A percentile compares a stretch with the other conserved stretches of the same genome.
These are phyloP conservation scores for Phalaenopsis equestris DNA, from an alignment of 106 monocot genomes.

Conservation along the genomic window DNA sequence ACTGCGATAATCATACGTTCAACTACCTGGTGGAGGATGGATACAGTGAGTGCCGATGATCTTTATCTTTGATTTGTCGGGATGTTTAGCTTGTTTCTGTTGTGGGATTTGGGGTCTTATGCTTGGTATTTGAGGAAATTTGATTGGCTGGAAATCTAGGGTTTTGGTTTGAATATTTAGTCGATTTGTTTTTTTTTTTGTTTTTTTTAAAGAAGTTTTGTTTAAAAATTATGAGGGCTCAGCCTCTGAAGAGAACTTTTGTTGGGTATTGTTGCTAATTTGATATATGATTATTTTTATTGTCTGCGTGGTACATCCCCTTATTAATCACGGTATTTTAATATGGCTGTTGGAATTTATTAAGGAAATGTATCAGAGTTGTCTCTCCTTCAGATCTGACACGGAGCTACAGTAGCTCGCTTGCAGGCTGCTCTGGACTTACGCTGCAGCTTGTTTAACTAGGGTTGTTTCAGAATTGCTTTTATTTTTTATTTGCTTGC, in stretches of 20 bases:
- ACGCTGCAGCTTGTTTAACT: not conserved
- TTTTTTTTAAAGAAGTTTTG: too few relatives aligned
- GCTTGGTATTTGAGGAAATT: not conserved
- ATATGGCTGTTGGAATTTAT: not conserved
- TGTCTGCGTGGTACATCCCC: not conserved
- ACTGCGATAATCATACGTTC: slow-evolving; percentile 17
- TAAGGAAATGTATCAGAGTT: not conserved
- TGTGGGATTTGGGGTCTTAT: not conserved
- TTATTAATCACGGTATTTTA: not conserved
- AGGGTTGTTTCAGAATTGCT: not conserved
- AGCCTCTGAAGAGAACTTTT: not conserved
- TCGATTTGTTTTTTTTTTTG: not conserved
- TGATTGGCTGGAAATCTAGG: not conserved
- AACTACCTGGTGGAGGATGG: slow-evolving; percentile 21
- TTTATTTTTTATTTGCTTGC: not conserved
- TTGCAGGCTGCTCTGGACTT: not conserved
- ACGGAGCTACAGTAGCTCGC: not conserved
- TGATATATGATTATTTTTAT: not conserved
- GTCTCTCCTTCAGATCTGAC: not conserved
- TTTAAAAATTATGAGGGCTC: too few relatives aligned
- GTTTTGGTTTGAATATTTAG: not conserved
- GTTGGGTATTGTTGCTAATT: not conserved
- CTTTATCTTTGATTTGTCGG: not conserved
- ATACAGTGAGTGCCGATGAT: slow-evolving; percentile 11
- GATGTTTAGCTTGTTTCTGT: not conserved